Conservation (phyloP, 1,284 basidiomycete genomes). For the Malassezia equina region DNA sequence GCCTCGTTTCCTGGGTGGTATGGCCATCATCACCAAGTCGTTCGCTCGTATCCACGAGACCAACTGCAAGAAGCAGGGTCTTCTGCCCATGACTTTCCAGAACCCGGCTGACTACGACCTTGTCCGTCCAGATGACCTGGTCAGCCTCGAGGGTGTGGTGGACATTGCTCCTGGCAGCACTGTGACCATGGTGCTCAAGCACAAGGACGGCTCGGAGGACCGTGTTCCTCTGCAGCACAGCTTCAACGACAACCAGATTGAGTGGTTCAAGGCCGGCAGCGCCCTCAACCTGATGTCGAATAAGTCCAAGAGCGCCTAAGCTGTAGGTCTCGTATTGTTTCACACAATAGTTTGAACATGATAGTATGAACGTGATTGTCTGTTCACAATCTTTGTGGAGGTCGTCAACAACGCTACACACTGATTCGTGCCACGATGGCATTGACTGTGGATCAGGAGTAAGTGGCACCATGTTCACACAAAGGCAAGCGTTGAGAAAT, state of each 20-base stretch:
- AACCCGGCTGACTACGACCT: conserved; percentile 45
- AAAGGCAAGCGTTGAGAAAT: neutral
- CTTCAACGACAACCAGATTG: conserved; percentile 47
- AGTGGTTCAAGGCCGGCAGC: conserved; percentile 45
- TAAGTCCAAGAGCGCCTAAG: conserved; percentile 18
- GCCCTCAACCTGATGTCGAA: conserved; percentile 45
- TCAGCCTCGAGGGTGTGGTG: conserved; percentile 39
- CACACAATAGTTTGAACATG: neutral
- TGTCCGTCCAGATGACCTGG: conserved; percentile 37
- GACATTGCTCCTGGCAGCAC: conserved; percentile 40
- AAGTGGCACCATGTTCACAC: neutral
- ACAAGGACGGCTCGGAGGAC: conserved; percentile 42
- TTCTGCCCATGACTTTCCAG: conserved; percentile 42
- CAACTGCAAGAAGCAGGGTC: conserved; percentile 63
- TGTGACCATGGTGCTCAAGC: conserved; percentile 39
- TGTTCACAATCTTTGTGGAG: neutral
- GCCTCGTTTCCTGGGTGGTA: conserved; percentile 88
- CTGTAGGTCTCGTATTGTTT: neutral
- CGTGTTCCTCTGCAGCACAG: conserved; percentile 42
- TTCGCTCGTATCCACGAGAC: conserved; percentile 99
- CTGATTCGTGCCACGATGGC: neutral
- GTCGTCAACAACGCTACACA: neutral
- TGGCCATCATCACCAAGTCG: conserved; percentile 87
- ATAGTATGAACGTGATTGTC: neutral
- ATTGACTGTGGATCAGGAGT: conserved; percentile 1